Conservation (phyloP, 2,329 filamentous ascomycete genomes). For the Cryphonectria nitschkei region DNA sequence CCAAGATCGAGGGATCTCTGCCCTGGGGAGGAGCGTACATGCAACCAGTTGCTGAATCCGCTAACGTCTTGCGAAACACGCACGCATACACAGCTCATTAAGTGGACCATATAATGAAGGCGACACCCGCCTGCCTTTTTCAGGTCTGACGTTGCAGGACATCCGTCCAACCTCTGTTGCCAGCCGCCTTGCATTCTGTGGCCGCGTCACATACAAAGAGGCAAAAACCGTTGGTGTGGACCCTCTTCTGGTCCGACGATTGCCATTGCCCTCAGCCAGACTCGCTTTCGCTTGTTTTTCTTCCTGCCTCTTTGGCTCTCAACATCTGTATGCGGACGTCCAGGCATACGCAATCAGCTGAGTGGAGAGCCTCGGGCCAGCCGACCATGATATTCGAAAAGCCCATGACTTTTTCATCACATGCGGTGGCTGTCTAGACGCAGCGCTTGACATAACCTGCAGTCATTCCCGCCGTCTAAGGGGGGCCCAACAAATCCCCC, state of each 20-base stretch:
- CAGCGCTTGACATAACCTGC: background rate
- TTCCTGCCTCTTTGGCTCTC: slow-evolving; percentile 16
- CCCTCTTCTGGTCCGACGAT: background rate
- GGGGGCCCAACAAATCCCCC: background rate
- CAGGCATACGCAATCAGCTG: slow-evolving; percentile 8
- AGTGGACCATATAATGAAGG: background rate
- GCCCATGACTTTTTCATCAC: background rate
- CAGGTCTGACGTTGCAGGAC: slow-evolving; percentile 11
- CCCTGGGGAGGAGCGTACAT: background rate
- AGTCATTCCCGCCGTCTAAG: background rate
- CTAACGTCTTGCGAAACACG: background rate
- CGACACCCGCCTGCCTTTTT: slow-evolving; percentile 13
- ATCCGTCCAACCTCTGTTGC: no score
- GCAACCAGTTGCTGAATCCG: background rate
- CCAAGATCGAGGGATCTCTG: background rate
- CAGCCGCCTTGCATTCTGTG: background rate
- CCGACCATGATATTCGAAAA: background rate
- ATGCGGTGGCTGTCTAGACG: background rate
- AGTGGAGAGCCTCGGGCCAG: slow-evolving; percentile 5
- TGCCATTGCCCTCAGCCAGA: background rate
- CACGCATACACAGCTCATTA: background rate
- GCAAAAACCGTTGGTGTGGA: background rate
- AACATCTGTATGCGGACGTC: background rate
- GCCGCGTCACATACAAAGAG: background rate
- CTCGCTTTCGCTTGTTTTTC: slow-evolving; percentile 6